Percentiles rank a stretch among this genome's conserved stretches.
phyloP scores from a whole-genome alignment of 495 filamentous ascomycete genomes.

The Pseudomonodictys pantanalensis region DNA sequence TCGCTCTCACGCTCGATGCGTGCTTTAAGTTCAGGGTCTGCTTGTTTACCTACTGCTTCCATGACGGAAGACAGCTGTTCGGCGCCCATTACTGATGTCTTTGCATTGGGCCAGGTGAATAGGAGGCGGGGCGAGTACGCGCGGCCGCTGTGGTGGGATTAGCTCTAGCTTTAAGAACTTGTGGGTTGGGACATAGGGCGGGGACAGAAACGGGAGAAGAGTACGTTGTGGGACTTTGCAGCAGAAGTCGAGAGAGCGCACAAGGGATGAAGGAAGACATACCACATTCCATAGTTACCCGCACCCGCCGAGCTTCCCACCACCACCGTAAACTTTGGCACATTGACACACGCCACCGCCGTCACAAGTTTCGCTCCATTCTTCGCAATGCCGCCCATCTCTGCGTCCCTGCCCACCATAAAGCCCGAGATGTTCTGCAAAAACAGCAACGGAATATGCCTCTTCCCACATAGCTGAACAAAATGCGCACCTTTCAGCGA shows the following conservation, averaged over 20 bases:
- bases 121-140: constrained; percentile 87
- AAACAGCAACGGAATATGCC: constrained; percentile 85
- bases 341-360: constrained; percentile 89
- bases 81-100: constrained; percentile 92
- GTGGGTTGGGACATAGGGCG: background rate
- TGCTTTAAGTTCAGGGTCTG: constrained; percentile 75
- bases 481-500: constrained; percentile 95
- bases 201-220: too few relatives aligned
- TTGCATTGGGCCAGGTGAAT: constrained; percentile 97
- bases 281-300: constrained; percentile 82
- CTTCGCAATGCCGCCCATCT: constrained; percentile 94
- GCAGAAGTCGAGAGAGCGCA: background rate
- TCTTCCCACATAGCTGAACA: constrained; percentile 93
- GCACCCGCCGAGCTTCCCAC: constrained; percentile 77
- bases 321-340: constrained; percentile 96
- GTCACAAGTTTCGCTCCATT: constrained; percentile 97
- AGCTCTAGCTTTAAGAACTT: too few relatives aligned
- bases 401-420: constrained; percentile 93
- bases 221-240: background rate
- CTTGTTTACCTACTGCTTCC: constrained; percentile 84
- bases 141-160: constrained; percentile 60
- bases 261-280: constrained; percentile 37
- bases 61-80: constrained; percentile 92
- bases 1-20: constrained; percentile 90
- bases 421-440: constrained; percentile 96